These are phyloP conservation scores for Vitis vinifera DNA, from an alignment of 164 flowering plant species.

Conservation along the genomic window DNA sequence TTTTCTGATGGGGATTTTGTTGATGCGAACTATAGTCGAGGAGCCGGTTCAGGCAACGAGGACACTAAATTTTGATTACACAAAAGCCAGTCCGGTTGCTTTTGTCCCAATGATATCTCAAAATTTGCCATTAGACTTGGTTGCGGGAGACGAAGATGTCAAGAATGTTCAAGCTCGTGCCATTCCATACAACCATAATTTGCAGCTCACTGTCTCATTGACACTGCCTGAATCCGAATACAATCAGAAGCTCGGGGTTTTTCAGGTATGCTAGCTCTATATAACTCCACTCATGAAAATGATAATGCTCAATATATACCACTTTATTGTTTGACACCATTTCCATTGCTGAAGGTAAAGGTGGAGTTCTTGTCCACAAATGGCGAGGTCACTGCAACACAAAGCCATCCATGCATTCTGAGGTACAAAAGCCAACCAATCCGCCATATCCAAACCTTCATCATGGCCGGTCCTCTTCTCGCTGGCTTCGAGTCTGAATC, in stretches of 20 bases:
- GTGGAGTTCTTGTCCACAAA: conserved; percentile 55
- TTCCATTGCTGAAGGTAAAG: conserved; percentile 43
- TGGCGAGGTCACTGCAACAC: conserved; percentile 47
- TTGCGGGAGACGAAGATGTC: conserved; percentile 30
- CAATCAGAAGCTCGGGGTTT: conserved; percentile 37
- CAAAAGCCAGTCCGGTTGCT: conserved; percentile 59
- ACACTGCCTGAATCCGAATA: conserved; percentile 43
- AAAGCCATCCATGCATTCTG: conserved; percentile 66
- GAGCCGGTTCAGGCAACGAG: conserved; percentile 55
- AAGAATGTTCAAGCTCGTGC: conserved; percentile 23
- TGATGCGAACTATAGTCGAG: conserved; percentile 50
- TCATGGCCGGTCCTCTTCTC: conserved; percentile 50
- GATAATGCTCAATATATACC: no score
- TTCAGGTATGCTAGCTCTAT: conserved; percentile 22
- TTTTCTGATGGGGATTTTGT: conserved; percentile 47
- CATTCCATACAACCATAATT: conserved; percentile 39
- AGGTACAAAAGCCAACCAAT: conserved; percentile 51
- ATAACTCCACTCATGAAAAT: background rate
- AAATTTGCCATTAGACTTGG: conserved; percentile 15
- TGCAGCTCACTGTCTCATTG: conserved; percentile 32
- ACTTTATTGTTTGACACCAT: no score
- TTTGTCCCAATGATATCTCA: conserved; percentile 39
- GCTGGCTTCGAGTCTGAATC: conserved; percentile 65
- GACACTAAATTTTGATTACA: conserved; percentile 63
- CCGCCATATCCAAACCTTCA: conserved; percentile 39